Base-by-base conservation (phyloP, 495 filamentous ascomycete species). In the Penicillium verhagenii region DNA sequence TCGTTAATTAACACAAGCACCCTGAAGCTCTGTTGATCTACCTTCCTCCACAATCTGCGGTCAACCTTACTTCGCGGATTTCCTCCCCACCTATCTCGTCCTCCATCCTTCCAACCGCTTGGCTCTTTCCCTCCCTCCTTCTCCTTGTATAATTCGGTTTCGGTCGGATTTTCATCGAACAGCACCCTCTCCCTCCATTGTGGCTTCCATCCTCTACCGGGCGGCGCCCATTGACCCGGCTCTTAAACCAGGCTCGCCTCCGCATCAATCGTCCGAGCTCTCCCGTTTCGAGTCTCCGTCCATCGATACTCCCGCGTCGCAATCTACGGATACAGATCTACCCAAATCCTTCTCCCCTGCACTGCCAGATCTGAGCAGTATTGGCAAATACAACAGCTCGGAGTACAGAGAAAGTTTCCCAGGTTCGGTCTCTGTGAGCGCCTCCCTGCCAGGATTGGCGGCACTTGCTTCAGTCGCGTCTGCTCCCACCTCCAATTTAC, bases 401-500 rank as follows among this genome's bases (percentile, higher is more conserved):
- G 58, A 57, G 4, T 61, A 58, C 26, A 56, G 40, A 25, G 59
- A 63, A 18, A 47, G 43, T 20, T 65, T 59, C 31, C 54, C 58
- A 11, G 50, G 53, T 33, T 65, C 62, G 19, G 53, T 47, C 21
- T 63, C 62, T 47, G 57, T 65, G 31, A 63, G 57, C 59, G 51
- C 51, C 43, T 58, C 75, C 11, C 61, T 74, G 40, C 72, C 72
- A 2, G 73, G 71, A 33, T 50, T 71, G 44, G 66, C 87, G 16
- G 77, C 84, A 24, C 75, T 91, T 58, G 85, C 87, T 47, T 81
- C 82, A 40, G 75, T 84, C 57, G 82, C 79, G 44, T 81, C 83
- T 23, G 74, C 79, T 48, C 78, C 81, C 29, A 83, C 85, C 60
- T 82, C 83, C 50, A 87, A 86, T 71, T 65, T 82, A 61, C 84